Evolutionary conservation across 1,284 basidiomycete species (phyloP).

Genomic region (Inonotus obliquus): DNA sequence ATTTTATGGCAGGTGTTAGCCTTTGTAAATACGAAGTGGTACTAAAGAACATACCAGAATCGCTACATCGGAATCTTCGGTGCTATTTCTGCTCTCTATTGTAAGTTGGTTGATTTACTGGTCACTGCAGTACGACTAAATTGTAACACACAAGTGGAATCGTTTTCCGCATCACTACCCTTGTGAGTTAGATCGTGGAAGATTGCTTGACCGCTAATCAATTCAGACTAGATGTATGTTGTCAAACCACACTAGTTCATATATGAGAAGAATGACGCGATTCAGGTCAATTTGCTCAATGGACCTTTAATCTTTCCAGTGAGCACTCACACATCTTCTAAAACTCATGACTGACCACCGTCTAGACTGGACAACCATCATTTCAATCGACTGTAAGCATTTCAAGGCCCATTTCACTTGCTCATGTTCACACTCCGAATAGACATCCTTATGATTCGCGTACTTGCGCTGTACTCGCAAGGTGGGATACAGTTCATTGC

Average conservation of each 20-base stretch:
- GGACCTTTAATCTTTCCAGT: neutral
- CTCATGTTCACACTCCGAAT: no score
- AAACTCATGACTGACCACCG: neutral
- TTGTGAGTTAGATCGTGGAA: neutral
- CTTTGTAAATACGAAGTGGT: neutral
- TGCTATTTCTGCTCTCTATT: neutral
- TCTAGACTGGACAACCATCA: neutral
- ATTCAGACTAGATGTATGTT: no score
- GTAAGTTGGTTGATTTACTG: no score
- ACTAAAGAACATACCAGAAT: neutral
- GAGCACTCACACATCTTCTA: neutral
- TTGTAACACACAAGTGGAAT: neutral
- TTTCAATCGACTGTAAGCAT: neutral
- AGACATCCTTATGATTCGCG: slow-evolving; percentile 10
- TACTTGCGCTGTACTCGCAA: slow-evolving; percentile 7
- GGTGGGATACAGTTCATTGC: no score
- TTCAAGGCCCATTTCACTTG: neutral
- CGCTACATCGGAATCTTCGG: slow-evolving; percentile 3
- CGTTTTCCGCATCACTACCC: neutral
- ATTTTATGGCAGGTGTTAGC: neutral
- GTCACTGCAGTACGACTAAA: no score
- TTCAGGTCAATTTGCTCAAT: neutral
- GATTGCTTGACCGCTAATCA: no score
- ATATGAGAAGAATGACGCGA: neutral
- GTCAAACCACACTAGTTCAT: no score